Percentiles rank a stretch among this genome's conserved stretches.
Evolutionary conservation across 805 yeast genomes (phyloP).

Genomic region (Schizosaccharomyces cryophilus): DNA sequence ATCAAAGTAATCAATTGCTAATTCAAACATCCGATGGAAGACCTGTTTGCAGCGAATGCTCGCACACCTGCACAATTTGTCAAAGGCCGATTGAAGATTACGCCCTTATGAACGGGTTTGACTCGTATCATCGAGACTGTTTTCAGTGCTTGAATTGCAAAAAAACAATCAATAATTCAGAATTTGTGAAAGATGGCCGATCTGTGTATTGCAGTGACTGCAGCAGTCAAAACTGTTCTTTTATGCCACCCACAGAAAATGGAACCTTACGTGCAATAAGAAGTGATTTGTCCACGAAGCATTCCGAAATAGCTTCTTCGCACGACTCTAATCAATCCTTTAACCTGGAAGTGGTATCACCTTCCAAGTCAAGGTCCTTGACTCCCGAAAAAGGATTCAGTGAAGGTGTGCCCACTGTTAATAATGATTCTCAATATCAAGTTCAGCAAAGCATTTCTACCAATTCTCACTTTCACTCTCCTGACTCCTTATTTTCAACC

Average conservation of each 20-base stretch:
- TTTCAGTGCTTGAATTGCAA: constrained; percentile 78
- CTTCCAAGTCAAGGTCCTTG: background rate
- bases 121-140: constrained; percentile 77
- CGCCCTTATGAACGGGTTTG: constrained; percentile 72
- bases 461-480: background rate
- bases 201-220: constrained; percentile 86
- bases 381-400: background rate
- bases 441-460: background rate
- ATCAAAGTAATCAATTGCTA: constrained; percentile 73
- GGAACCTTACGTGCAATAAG: background rate
- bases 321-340: background rate
- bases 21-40: constrained; percentile 58
- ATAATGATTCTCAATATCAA: no score
- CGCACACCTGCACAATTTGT: constrained; percentile 75
- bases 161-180: constrained; percentile 58
- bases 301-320: background rate
- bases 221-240: constrained; percentile 1
- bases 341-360: background rate
- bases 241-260: background rate
- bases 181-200: constrained; percentile 79
- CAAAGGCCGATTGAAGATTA: constrained; percentile 68
- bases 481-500: background rate
- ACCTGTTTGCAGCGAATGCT: constrained; percentile 69
- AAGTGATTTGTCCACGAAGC: background rate
- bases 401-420: no score